A percentile compares a stretch with the other conserved stretches of the same genome.
These are phyloP conservation scores for Trichoderma gracile DNA, from an alignment of 2,329 filamentous ascomycete species.

Conservation along the genomic window DNA sequence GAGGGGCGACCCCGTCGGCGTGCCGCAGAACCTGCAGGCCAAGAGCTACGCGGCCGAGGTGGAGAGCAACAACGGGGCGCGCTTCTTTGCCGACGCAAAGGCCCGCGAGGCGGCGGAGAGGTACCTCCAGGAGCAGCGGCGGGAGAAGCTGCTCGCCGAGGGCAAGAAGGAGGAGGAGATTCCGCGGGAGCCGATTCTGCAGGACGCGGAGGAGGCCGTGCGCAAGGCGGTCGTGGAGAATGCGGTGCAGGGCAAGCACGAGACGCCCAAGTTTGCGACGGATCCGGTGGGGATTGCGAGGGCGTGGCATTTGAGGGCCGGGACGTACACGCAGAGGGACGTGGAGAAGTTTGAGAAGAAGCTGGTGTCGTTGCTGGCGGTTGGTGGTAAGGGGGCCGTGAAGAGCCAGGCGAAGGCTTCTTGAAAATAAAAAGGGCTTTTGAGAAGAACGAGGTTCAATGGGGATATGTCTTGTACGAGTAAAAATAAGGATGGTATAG, in stretches of 20 bases:
- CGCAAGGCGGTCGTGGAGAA: constrained; percentile 38
- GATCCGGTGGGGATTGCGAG: constrained; percentile 40
- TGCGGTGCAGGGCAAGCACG: constrained; percentile 42
- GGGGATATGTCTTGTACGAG: not conserved
- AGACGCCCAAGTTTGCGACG: constrained; percentile 38
- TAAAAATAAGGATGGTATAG: constrained; percentile 7
- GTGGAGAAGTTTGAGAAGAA: constrained; percentile 45
- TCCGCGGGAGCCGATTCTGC: constrained; percentile 33
- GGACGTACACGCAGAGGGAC: constrained; percentile 40
- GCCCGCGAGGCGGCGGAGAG: constrained; percentile 37
- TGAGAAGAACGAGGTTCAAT: not conserved
- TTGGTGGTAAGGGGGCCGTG: constrained; percentile 26
- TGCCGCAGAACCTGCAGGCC: constrained; percentile 36
- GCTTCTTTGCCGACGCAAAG: constrained; percentile 39
- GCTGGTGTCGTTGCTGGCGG: constrained; percentile 37
- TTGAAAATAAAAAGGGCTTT: constrained; percentile 6
- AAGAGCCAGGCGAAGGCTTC: constrained; percentile 33
- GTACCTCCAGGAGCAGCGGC: constrained; percentile 34
- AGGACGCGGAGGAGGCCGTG: constrained; percentile 39
- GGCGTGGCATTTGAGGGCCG: constrained; percentile 42
- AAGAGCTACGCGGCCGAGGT: constrained; percentile 38
- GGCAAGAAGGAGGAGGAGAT: constrained; percentile 16
- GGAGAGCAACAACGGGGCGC: constrained; percentile 31
- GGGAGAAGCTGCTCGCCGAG: constrained; percentile 28
- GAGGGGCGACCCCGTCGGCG: constrained; percentile 39